Evolutionary conservation across 768 basidiomycete genomes (phyloP), one percentile per base, ranked within the genome.

Genomic region (Russula ochroleuca): DNA sequence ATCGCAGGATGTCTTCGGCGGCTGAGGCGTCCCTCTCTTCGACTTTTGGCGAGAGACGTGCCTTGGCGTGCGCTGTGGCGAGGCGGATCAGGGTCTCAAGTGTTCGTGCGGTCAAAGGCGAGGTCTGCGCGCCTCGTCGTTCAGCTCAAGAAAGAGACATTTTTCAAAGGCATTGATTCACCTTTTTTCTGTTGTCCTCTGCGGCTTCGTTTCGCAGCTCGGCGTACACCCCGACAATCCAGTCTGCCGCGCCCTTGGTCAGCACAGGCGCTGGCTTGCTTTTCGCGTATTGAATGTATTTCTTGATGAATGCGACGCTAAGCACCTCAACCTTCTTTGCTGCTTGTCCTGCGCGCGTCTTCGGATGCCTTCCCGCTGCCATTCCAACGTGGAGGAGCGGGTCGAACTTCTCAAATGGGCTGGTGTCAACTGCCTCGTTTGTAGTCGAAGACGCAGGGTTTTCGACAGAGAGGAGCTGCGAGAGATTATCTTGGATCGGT

Each of bases 11-110:
- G 71, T 88, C 88, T 73, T 99, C 94, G 2, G 97, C 97, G 47
- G 88, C 87, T 69, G 80, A 81, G 19, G 97, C 94, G 77, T 99
- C 97, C 2, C 79, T 77, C 71, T 88, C 83, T 70, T 92, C 86
- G 13, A 99, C 92, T 68, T 90, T 90, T 49, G 83, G 63, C 9
- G 94, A 95, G 10, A 99, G 81, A 21, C 96, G 87, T 17, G 94
- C 86, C 75, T 99, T 99, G 50, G 97, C 97, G 75, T 99, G 97
- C 1, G 97, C 97, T 19, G 96, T 99, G 5, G 97, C 86, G 10
- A 99, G 83, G 79, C 97, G 97, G 74, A 99, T 99, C 53, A 99
- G 83, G 0, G 97, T 99, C 76, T 99, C 97, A 63, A 99, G 85
- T 3, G 97, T 97, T 82, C 97, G 95, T 21, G 97, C 96, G 3